Conservation (phyloP, 2,329 filamentous ascomycete species). For the Ophiosphaerella herpotricha region DNA sequence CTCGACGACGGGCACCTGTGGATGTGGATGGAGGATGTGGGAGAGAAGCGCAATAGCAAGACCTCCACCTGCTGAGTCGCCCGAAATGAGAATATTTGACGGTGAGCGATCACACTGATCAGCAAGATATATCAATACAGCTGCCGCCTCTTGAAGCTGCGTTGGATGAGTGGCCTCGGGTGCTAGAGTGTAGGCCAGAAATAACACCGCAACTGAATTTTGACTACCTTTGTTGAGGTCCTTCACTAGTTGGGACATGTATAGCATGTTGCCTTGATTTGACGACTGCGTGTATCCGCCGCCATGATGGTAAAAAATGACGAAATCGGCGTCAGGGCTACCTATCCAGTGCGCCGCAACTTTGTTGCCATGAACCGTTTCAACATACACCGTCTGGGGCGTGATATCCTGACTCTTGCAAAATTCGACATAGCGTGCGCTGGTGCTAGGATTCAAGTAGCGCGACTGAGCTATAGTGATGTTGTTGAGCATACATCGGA, state of each 20-base stretch:
- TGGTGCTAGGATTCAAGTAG: conserved; percentile 20
- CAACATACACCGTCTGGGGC: conserved; percentile 14
- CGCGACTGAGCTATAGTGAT: conserved; percentile 27
- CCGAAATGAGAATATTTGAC: conserved; percentile 15
- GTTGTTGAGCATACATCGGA: conserved; percentile 17
- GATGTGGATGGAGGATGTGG: conserved; percentile 30
- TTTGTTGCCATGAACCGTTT: conserved; percentile 2
- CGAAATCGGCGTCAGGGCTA: conserved; percentile 18
- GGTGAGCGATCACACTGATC: conserved; percentile 10
- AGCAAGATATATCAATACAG: conserved; percentile 22
- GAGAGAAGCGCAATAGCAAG: conserved; percentile 16
- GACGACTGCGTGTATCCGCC: conserved; percentile 26
- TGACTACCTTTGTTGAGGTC: conserved; percentile 11
- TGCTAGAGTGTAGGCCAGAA: conserved; percentile 25
- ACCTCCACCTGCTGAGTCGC: conserved; percentile 14
- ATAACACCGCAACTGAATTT: conserved; percentile 17
- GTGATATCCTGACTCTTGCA: conserved; percentile 15
- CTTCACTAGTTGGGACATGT: conserved; percentile 11
- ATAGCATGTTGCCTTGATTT: conserved; percentile 13
- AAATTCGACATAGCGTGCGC: conserved; percentile 13
- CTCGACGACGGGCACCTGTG: conserved; percentile 16
- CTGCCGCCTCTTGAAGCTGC: conserved; percentile 24
- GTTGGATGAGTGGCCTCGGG: conserved; percentile 27
- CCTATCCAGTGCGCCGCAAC: conserved; percentile 32
- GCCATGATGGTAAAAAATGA: conserved; percentile 29